These are phyloP conservation scores for Ministeria vibrans DNA, from an alignment of 78 protist species.

Conservation along the genomic window DNA sequence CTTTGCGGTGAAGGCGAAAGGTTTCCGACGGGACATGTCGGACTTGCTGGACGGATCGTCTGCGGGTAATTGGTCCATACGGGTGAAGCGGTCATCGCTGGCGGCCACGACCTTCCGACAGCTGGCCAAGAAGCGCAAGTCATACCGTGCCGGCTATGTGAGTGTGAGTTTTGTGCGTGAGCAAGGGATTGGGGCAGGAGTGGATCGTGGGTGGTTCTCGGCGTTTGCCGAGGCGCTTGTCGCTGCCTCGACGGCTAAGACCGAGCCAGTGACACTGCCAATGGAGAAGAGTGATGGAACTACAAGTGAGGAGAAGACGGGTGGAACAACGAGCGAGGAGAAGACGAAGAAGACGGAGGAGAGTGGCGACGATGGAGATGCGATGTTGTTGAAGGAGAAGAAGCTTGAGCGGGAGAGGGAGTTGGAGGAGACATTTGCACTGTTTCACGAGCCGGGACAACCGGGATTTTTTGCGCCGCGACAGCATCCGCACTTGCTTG, in stretches of 20 bases:
- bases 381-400: too few species aligned
- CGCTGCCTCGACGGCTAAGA: too few species aligned
- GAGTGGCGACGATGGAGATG: too few species aligned
- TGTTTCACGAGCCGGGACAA: not conserved
- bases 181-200: not conserved
- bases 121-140: not conserved
- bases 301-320: too few species aligned
- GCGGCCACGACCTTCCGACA: not conserved
- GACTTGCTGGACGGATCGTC: not conserved
- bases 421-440: too few species aligned
- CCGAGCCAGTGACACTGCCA: too few species aligned
- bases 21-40: not conserved
- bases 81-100: not conserved
- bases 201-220: not conserved
- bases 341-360: too few species aligned
- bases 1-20: not conserved
- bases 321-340: too few species aligned
- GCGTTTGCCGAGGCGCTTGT: not conserved
- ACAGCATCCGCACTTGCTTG: not conserved
- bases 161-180: not conserved
- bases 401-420: too few species aligned
- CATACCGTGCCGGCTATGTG: not conserved
- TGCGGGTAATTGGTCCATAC: not conserved
- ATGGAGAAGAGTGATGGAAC: too few species aligned
- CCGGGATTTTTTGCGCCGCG: slow-evolving; percentile 9